Conservation (phyloP, 805 yeast species). For the Myxozyma neglecta region DNA sequence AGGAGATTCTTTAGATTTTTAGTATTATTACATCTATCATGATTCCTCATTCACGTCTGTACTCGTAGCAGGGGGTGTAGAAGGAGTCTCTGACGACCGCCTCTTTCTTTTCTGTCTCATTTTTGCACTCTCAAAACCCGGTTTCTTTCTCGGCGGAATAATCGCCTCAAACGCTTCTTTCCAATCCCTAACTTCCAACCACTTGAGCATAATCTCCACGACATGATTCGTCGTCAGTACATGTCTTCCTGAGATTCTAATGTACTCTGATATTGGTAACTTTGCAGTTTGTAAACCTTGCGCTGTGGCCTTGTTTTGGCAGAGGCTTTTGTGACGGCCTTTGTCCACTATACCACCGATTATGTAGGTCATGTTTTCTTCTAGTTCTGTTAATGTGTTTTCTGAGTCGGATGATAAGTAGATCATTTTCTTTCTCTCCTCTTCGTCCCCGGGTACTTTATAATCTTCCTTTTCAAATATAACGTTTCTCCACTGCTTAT, state of each 20-base stretch:
- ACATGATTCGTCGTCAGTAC: slow-evolving; percentile 95
- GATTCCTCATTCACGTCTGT: background rate
- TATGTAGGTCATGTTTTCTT: slow-evolving; percentile 72
- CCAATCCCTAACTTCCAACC: slow-evolving; percentile 83
- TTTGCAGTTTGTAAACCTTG: slow-evolving; percentile 71
- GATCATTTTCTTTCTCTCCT: slow-evolving; percentile 39
- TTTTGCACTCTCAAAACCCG: slow-evolving; percentile 30
- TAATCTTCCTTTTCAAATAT: slow-evolving; percentile 48
- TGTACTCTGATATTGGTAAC: slow-evolving; percentile 83
- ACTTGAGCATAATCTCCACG: slow-evolving; percentile 78
- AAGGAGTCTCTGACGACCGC: no score
- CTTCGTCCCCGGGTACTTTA: slow-evolving; percentile 36
- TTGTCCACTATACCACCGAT: slow-evolving; percentile 97
- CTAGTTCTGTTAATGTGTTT: slow-evolving; percentile 60
- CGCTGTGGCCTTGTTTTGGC: slow-evolving; percentile 75
- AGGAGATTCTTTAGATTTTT: slow-evolving; percentile 12
- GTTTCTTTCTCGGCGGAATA: slow-evolving; percentile 72
- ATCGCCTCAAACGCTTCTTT: slow-evolving; percentile 81
- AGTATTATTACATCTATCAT: background rate
- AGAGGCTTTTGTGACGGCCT: slow-evolving; percentile 64
- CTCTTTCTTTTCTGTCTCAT: slow-evolving; percentile 31
- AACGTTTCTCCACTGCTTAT: slow-evolving; percentile 68
- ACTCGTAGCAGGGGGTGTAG: no score
- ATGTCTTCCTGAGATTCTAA: slow-evolving; percentile 77
- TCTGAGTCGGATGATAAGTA: slow-evolving; percentile 89